These are phyloP conservation scores for Aspergillus caelatus DNA, from an alignment of 2,329 filamentous ascomycete species.

Conservation along the genomic window DNA sequence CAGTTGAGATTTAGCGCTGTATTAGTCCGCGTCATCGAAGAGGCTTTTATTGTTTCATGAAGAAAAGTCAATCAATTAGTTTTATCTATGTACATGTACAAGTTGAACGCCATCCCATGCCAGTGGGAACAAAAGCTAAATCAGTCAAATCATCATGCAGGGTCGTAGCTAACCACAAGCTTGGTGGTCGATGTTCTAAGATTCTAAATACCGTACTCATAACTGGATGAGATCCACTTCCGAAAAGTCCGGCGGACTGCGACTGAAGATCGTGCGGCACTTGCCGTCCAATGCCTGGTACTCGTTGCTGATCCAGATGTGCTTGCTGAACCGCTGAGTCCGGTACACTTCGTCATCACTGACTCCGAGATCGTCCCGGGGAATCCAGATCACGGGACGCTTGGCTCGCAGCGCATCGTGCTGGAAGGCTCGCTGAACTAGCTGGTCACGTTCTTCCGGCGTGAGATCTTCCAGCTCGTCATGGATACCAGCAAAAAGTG, in stretches of 20 bases:
- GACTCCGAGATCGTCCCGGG: slow-evolving; percentile 84
- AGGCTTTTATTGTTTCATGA: neutral
- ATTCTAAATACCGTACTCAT: slow-evolving; percentile 38
- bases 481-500: slow-evolving; percentile 82
- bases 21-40: neutral
- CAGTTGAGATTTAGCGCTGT: neutral
- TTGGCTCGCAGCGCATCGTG: slow-evolving; percentile 84
- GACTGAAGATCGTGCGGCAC: slow-evolving; percentile 78
- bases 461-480: slow-evolving; percentile 95
- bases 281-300: slow-evolving; percentile 85
- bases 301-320: slow-evolving; percentile 92
- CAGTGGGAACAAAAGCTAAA: neutral
- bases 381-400: slow-evolving; percentile 90
- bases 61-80: neutral
- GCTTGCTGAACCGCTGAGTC: slow-evolving; percentile 73
- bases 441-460: slow-evolving; percentile 80
- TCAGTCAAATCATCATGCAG: neutral
- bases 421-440: slow-evolving; percentile 86
- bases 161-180: neutral
- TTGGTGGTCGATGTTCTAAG: neutral
- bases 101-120: neutral
- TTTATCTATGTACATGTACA: neutral
- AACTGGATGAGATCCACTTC: slow-evolving; percentile 84
- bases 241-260: slow-evolving; percentile 85
- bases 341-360: slow-evolving; percentile 87